Base-by-base conservation (phyloP, 345 rosid species). In the Bretschneidera sinensis region DNA sequence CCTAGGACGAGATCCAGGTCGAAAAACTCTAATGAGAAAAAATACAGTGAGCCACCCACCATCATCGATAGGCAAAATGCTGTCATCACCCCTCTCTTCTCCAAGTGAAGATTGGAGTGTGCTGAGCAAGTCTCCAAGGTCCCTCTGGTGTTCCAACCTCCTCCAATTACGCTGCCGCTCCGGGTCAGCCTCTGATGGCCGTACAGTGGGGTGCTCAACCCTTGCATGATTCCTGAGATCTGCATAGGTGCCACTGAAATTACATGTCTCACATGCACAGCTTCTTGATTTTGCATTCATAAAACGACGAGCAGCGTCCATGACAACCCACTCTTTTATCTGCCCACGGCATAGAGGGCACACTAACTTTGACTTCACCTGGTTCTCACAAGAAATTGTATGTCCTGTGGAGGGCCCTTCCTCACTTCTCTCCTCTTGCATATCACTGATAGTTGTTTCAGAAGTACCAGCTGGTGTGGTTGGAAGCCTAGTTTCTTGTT, bases 161-260 rank as follows among this genome's bases (percentile, higher is more conserved):
- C 97, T 86, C 99, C 99, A 94, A 58, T 75, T 85, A 54, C 92
- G 89, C 63, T 88, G 89, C 57, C 99, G 71, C 74, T 86, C 99
- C 6, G 95, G 99, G 66, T 90, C 96, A 59, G 85, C 85, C 77
- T 83, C 91, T 17, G 97, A 76, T 19, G 99, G 99, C 14, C 99
- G 87, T 11, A 76, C 91, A 43, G 79, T 74, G 4, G 99, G 99
- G 67, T 94, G 99, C 54, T 70, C 88, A 18, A 76, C 34, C 79
- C 96, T 85, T 2, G 99, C 97, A 68, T 94, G 99, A 73, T 86
- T 90, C 78, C 99, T 83, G 25, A 90, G 86, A 73, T 94, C 99
- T 0, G 84, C 55, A 66, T 94, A 94, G 0, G 82, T 76, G 43
- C 99, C 99, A 22, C 60, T 79, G 74, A 75, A 94, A 10, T 83